These are phyloP conservation scores for Debaryomycetaceae sp. DNA, from an alignment of 1,139 yeast species.

Conservation along the genomic window DNA sequence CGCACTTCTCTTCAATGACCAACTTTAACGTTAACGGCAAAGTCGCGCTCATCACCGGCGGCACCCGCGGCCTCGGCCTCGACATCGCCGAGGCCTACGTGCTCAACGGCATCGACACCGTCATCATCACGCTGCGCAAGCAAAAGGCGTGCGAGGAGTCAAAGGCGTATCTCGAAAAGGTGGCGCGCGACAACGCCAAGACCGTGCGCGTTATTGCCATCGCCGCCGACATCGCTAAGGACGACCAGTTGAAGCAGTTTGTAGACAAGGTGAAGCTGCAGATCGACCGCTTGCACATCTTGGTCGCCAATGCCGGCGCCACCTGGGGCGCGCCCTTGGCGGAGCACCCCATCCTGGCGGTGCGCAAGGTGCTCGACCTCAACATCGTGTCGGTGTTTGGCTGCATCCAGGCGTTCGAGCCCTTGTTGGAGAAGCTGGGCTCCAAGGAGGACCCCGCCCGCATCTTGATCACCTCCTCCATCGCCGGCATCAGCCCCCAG, in stretches of 20 bases:
- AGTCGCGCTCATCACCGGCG: constrained; percentile 73
- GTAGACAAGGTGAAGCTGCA: constrained; percentile 36
- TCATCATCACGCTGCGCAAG: constrained; percentile 67
- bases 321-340: constrained; percentile 71
- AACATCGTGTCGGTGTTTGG: constrained; percentile 72
- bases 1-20: constrained; percentile 26
- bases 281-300: constrained; percentile 51
- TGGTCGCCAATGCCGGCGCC: constrained; percentile 79
- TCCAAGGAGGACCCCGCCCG: constrained; percentile 60
- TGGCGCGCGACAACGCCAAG: constrained; percentile 40
- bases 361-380: constrained; percentile 60
- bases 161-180: constrained; percentile 43
- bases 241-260: constrained; percentile 47
- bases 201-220: constrained; percentile 46
- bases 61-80: constrained; percentile 72
- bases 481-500: constrained; percentile 42
- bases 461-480: constrained; percentile 64
- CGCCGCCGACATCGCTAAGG: constrained; percentile 58
- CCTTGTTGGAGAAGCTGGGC: constrained; percentile 54
- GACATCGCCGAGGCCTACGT: constrained; percentile 65
- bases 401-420: constrained; percentile 59
- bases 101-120: constrained; percentile 57
- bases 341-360: constrained; percentile 57
- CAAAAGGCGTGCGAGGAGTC: constrained; percentile 61
- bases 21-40: constrained; percentile 56